Conservation (phyloP, 352 stramenopile species). For the Hyaloperonospora arabidopsidis region DNA sequence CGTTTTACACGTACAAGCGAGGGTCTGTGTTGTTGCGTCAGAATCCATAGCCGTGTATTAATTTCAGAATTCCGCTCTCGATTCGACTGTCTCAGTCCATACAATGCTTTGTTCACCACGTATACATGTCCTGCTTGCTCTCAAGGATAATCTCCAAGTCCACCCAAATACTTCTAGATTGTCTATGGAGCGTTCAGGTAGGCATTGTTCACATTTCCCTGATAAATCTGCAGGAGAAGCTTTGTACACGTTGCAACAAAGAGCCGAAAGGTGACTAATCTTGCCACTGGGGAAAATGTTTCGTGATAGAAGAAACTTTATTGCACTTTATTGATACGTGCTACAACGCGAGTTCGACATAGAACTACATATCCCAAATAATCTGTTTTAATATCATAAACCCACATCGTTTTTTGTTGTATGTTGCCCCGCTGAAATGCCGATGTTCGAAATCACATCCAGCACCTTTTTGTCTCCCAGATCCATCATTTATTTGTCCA, state of each 20-base stretch:
- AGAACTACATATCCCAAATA: slow-evolving; percentile 4
- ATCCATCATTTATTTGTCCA: background rate
- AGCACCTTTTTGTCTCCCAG: background rate
- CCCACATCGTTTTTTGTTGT: slow-evolving; percentile 9
- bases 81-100: background rate
- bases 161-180: background rate
- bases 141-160: background rate
- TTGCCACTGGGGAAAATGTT: background rate
- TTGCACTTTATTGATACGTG: slow-evolving; percentile 3
- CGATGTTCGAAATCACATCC: background rate
- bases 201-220: background rate
- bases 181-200: background rate
- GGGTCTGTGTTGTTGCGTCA: background rate
- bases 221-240: background rate
- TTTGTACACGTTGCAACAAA: background rate
- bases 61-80: background rate
- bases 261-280: slow-evolving; percentile 10
- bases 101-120: background rate
- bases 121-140: background rate
- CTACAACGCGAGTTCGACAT: slow-evolving; percentile 10
- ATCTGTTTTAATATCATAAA: slow-evolving; percentile 8
- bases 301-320: slow-evolving; percentile 5
- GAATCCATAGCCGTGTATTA: too few relatives aligned
- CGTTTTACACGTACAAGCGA: background rate
- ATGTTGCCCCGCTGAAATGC: slow-evolving; percentile 1